A percentile compares a stretch with the other conserved stretches of the same genome.
Conservation (phyloP, 805 yeast genomes). For the Metschnikowia koreensis region DNA sequence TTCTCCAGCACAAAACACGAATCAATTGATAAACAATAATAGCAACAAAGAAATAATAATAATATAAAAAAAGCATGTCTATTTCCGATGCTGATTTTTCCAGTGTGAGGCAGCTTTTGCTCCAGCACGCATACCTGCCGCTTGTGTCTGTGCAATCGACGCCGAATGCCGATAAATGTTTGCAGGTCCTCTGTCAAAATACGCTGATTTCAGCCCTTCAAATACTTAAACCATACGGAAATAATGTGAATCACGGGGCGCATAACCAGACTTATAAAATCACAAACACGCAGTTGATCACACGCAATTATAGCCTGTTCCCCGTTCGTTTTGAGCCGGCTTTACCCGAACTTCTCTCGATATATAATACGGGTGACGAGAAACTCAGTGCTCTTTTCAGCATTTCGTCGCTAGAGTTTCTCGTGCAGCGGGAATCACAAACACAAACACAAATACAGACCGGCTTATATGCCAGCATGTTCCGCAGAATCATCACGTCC, state of each 20-base stretch:
- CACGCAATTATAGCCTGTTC: conserved; percentile 50
- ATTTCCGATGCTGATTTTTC: conserved; percentile 37
- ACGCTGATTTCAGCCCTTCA: conserved; percentile 43
- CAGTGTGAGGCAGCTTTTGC: conserved; percentile 38
- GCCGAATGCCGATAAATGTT: conserved; percentile 41
- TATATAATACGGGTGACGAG: conserved; percentile 22
- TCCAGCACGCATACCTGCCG: conserved; percentile 52
- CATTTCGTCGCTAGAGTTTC: conserved; percentile 34
- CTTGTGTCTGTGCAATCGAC: conserved; percentile 50
- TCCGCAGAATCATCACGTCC: conserved; percentile 58
- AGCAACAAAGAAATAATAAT: background rate
- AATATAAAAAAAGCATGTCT: conserved; percentile 3
- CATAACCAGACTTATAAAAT: conserved; percentile 45
- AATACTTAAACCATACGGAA: conserved; percentile 55
- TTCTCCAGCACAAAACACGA: background rate
- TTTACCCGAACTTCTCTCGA: conserved; percentile 38
- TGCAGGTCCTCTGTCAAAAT: conserved; percentile 40
- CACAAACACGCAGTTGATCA: conserved; percentile 50
- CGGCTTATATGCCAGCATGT: conserved; percentile 53
- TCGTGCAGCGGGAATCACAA: too few species aligned
- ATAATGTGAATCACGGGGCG: conserved; percentile 42
- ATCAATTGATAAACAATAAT: background rate
- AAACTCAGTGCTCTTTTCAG: conserved; percentile 31
- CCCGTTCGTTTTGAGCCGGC: conserved; percentile 53
- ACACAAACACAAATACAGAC: too few species aligned